Conservation (phyloP, 2,329 filamentous ascomycete species). For the Fusarium piperis region DNA sequence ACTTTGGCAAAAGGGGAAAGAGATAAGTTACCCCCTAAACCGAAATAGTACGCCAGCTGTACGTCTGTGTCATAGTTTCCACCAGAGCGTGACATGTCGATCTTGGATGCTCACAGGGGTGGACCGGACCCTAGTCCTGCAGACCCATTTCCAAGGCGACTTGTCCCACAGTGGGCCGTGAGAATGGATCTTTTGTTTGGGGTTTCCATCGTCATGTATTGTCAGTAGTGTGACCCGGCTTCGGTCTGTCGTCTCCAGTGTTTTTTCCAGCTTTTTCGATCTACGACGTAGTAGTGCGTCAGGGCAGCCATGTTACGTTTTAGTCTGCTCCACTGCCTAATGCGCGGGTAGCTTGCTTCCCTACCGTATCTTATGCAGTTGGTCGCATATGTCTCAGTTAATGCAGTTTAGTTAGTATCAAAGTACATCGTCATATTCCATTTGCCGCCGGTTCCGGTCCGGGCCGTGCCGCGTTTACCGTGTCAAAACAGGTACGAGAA, state of each 20-base stretch:
- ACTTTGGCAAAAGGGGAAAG: background rate
- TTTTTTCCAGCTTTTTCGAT: background rate
- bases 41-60: background rate
- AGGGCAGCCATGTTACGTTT: background rate
- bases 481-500: background rate
- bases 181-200: background rate
- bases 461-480: background rate
- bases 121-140: background rate
- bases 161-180: background rate
- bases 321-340: background rate
- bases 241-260: background rate
- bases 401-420: background rate
- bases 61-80: background rate
- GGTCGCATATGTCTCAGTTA: background rate
- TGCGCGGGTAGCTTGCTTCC: background rate
- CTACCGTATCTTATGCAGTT: background rate
- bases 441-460: background rate
- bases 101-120: background rate
- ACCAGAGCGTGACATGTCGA: background rate
- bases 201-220: background rate
- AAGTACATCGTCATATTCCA: background rate
- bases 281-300: background rate
- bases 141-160: background rate
- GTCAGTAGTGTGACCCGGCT: background rate
- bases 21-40: background rate